phyloP scores from a whole-genome alignment of 1,284 basidiomycete species.

The Hymenochaete sp. region DNA sequence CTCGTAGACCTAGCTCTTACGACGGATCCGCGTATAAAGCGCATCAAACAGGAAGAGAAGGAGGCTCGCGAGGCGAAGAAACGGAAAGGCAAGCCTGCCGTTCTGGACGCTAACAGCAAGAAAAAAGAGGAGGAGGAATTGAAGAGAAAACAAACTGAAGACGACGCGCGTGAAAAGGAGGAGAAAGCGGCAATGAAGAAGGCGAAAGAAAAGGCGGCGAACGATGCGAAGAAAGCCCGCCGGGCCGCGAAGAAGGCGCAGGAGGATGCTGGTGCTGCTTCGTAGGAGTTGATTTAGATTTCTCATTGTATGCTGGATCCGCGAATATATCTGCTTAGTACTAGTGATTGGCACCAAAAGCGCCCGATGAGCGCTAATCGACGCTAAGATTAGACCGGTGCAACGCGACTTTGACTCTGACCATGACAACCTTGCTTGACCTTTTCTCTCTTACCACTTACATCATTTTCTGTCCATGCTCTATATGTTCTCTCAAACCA shows the following conservation, averaged over 20 bases:
- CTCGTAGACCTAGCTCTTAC: slow-evolving; percentile 85
- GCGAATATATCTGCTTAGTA: too few species aligned
- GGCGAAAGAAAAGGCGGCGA: slow-evolving; percentile 41
- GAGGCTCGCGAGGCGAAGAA: slow-evolving; percentile 92
- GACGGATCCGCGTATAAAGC: slow-evolving; percentile 92
- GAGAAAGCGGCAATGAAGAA: slow-evolving; percentile 74
- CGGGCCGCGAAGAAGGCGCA: slow-evolving; percentile 40
- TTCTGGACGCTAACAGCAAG: slow-evolving; percentile 56
- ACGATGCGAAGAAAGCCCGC: slow-evolving; percentile 93
- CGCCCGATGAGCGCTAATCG: too few species aligned
- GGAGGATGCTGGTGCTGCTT: slow-evolving; percentile 13
- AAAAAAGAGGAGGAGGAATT: slow-evolving; percentile 64
- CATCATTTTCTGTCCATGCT: too few species aligned
- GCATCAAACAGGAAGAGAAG: slow-evolving; percentile 96
- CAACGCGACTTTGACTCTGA: too few species aligned
- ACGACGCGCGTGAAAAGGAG: slow-evolving; percentile 67
- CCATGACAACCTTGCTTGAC: too few species aligned
- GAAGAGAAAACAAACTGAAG: slow-evolving; percentile 56
- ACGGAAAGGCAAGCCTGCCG: slow-evolving; percentile 41
- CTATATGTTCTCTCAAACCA: too few species aligned
- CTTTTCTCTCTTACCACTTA: too few species aligned
- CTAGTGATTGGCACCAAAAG: too few species aligned
- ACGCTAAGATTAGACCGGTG: too few species aligned
- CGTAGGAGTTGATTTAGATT: too few species aligned
- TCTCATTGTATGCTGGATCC: too few species aligned